Base-by-base conservation (phyloP, 2,329 filamentous ascomycete species). In the Emmonsia crescens region DNA sequence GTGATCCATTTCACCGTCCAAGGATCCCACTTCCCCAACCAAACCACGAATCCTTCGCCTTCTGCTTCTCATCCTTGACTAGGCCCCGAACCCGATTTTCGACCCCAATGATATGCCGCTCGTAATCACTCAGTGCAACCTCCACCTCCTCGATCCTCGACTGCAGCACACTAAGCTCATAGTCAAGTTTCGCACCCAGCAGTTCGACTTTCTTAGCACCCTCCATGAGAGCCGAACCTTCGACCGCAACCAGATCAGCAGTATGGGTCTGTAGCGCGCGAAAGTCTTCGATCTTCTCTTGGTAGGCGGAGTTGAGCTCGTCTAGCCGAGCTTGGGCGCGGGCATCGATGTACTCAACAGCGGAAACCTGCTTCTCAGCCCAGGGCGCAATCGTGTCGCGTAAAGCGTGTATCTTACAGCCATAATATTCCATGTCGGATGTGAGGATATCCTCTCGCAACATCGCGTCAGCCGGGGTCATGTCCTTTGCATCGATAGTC, bases 91-190 rank as follows among this genome's bases (percentile, higher is more conserved):
- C 83, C 46, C 85, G 78, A 48, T 74, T 79, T 77, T 89, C 89
- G 57, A 90, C 82, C 60, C 89, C 86, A 54, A 82, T 78, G 1
- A 94, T 89, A 72, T 92, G 88, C 57, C 83, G 81, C 73, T 92
- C 89, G 73, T 96, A 95, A 64, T 91, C 88, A 12, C 77, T 78
- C 0, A 96, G 85, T 0, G 89, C 89, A 64, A 91, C 88, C 70
- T 96, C 91, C 9, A 96, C 89, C 70, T 97, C 93, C 68, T 89
- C 83, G 10, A 96, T 87, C 68, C 91, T 91, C 56, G 86, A 85
- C 57, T 85, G 81, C n/a, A 97, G 78, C 19, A 86, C 85, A 63
- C 88, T 84, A 64, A 96, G 87, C 77, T 96, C 93, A 74, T 97
- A 97, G 69, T 97, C 92, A 61, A 97, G 80, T 74, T 92, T 92